Percentiles rank a stretch among this genome's conserved stretches.
Evolutionary conservation across 176 grass and related monocot genomes (phyloP).

Genomic region (Alloteropsis semialata): DNA sequence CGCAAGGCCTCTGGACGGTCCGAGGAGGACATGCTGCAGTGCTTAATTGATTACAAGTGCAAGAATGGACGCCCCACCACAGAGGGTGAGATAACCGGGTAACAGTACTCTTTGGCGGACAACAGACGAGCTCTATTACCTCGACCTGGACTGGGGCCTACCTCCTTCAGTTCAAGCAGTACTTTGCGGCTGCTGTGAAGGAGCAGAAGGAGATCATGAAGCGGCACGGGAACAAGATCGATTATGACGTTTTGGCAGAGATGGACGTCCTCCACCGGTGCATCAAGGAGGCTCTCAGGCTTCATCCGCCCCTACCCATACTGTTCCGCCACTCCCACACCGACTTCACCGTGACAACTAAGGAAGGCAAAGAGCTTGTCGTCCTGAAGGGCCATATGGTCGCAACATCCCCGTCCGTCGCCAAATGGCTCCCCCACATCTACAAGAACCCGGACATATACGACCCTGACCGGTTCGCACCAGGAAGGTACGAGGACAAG

Average conservation of each 20-base stretch:
- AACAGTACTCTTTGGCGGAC: constrained; percentile 82
- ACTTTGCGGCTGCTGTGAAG: constrained; percentile 49
- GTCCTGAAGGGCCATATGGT: constrained; percentile 94
- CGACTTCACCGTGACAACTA: constrained; percentile 71
- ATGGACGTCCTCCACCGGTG: constrained; percentile 90
- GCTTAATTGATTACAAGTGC: constrained; percentile 95
- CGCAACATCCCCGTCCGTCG: constrained; percentile 68
- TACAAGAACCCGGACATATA: constrained; percentile 73
- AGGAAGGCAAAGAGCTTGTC: constrained; percentile 69
- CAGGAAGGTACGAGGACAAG: constrained; percentile 87
- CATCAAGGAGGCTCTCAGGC: constrained; percentile 90
- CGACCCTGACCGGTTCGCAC: constrained; percentile 60
- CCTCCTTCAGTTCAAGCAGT: constrained; percentile 61
- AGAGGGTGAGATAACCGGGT: constrained; percentile 64
- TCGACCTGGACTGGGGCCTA: constrained; percentile 93
- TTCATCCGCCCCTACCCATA: constrained; percentile 84
- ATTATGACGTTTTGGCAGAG: constrained; percentile 85
- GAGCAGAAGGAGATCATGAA: constrained; percentile 82
- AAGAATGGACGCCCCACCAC: constrained; percentile 75
- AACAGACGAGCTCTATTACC: constrained; percentile 93
- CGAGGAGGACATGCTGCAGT: constrained; percentile 89
- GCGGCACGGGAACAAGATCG: constrained; percentile 63
- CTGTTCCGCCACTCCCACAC: constrained; percentile 72
- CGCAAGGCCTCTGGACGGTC: constrained; percentile 66
- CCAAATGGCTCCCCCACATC: constrained; percentile 75